phyloP scores from a whole-genome alignment of 2,329 filamentous ascomycete species.

The Claviceps digitariae region DNA sequence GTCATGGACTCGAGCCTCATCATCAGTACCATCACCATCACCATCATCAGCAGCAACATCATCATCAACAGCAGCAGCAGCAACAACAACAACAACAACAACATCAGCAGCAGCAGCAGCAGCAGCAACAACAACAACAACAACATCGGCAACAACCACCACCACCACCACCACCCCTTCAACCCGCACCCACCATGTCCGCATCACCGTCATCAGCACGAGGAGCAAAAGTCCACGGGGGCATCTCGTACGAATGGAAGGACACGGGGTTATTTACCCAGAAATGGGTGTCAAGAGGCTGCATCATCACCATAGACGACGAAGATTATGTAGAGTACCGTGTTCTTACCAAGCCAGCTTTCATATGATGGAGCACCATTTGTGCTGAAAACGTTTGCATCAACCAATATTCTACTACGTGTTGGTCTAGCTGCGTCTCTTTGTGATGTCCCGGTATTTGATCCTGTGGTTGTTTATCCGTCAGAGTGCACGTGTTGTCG shows the following conservation, averaged over 20 bases:
- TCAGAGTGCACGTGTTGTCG: too few species aligned
- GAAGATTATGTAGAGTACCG: conserved; percentile 3
- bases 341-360: conserved; percentile 1
- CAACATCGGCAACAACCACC: too few species aligned
- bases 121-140: background rate
- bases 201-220: background rate
- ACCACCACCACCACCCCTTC: background rate
- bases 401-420: too few species aligned
- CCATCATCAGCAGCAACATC: too few species aligned
- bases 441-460: too few species aligned
- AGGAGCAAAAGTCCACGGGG: background rate
- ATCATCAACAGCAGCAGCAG: too few species aligned
- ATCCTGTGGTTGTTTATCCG: too few species aligned
- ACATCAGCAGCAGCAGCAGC: background rate
- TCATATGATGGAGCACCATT: background rate
- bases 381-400: background rate
- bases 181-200: background rate
- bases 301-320: conserved; percentile 2
- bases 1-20: background rate
- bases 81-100: too few species aligned
- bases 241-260: conserved; percentile 1
- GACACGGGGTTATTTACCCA: background rate
- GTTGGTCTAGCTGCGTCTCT: too few species aligned
- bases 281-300: background rate
- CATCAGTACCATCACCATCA: background rate